Evolutionary conservation across 176 grass and related monocot genomes (phyloP).

Genomic region (Avena sativa): DNA sequence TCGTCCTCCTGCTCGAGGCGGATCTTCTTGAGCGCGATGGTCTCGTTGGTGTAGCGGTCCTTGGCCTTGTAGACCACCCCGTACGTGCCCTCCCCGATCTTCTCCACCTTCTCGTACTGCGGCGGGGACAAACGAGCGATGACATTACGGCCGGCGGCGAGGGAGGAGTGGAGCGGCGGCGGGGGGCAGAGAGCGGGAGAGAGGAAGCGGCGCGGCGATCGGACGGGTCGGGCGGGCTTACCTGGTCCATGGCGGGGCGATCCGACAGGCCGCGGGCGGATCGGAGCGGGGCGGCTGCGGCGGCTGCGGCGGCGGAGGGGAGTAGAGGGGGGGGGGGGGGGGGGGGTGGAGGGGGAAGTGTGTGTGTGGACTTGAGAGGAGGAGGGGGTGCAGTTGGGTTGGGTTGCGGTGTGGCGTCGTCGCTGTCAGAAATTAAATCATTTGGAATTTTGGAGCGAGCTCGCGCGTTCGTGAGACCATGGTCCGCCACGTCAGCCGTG

Average conservation of each 20-base stretch:
- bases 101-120: constrained; percentile 98
- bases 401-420: neutral
- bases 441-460: neutral
- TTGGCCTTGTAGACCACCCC: constrained; percentile 96
- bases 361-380: constrained; percentile 45
- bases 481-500: constrained; percentile 1
- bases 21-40: constrained; percentile 98
- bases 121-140: neutral
- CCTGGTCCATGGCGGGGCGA: constrained; percentile 58
- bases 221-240: constrained; percentile 32
- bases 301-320: neutral
- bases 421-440: constrained; percentile 33
- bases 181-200: neutral
- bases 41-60: constrained; percentile 81
- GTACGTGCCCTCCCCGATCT: constrained; percentile 97
- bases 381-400: neutral
- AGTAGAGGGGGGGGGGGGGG: no score
- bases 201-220: neutral
- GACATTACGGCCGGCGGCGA: constrained; percentile 17
- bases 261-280: constrained; percentile 29
- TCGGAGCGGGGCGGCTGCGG: neutral
- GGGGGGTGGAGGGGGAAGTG: neutral
- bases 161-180: neutral
- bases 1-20: constrained; percentile 95
- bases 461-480: neutral